Evolutionary conservation across 495 filamentous ascomycete genomes (phyloP).

Genomic region (Hypomontagnella submonticulosa): DNA sequence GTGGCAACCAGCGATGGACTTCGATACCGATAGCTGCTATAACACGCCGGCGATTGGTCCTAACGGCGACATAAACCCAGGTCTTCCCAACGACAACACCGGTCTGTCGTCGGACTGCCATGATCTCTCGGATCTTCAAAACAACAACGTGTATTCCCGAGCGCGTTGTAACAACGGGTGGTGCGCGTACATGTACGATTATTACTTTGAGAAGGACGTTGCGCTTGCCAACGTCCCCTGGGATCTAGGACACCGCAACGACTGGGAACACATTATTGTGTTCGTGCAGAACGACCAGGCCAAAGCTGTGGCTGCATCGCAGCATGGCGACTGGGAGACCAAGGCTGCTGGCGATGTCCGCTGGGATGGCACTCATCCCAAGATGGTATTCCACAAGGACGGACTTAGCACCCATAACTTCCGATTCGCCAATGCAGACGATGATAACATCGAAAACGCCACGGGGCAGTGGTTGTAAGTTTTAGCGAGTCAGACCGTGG

Average conservation of each 20-base stretch:
- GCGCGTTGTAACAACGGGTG: conserved; percentile 58
- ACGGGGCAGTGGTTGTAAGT: conserved; percentile 51
- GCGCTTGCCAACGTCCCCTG: conserved; percentile 46
- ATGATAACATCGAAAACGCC: conserved; percentile 56
- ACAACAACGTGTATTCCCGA: conserved; percentile 60
- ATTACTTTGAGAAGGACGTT: conserved; percentile 63
- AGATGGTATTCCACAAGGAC: conserved; percentile 60
- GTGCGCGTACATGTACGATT: conserved; percentile 59
- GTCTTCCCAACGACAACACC: conserved; percentile 49
- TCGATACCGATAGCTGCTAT: conserved; percentile 60
- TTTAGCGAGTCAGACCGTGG: no score
- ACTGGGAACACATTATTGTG: conserved; percentile 62
- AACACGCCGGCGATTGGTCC: conserved; percentile 58
- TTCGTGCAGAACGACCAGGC: conserved; percentile 50
- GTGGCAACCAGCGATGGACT: conserved; percentile 59
- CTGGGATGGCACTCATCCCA: conserved; percentile 58
- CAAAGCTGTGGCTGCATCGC: conserved; percentile 52
- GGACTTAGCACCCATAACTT: conserved; percentile 55
- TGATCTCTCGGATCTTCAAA: conserved; percentile 53
- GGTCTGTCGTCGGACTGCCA: conserved; percentile 50
- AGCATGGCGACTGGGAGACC: conserved; percentile 53
- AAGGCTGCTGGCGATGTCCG: conserved; percentile 48
- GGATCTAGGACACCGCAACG: conserved; percentile 54
- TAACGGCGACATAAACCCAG: conserved; percentile 51
- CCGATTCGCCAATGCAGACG: conserved; percentile 53